phyloP scores from a whole-genome alignment of 805 yeast species.

The Debaryomyces tyrocola region DNA sequence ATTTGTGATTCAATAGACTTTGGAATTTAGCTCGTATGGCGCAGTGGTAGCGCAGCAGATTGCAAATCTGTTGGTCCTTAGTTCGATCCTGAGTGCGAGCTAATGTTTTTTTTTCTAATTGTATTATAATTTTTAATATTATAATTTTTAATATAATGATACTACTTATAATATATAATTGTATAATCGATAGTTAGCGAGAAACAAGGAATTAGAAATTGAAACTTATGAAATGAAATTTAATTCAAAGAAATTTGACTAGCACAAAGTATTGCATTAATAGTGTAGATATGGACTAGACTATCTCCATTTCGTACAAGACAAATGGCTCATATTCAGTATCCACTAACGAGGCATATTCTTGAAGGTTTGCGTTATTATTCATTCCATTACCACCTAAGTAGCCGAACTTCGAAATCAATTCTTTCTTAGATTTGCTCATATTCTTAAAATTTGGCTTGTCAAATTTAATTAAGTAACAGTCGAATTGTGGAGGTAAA shows the following conservation, averaged over 20 bases:
- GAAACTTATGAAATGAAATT: background rate
- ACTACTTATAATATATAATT: background rate
- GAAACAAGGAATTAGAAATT: background rate
- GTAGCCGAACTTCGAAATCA: slow-evolving; percentile 78
- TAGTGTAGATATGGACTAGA: slow-evolving; percentile 12
- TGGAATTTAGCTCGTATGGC: slow-evolving; percentile 57
- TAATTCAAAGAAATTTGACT: no score
- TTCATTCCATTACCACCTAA: slow-evolving; percentile 88
- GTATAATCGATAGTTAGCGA: background rate
- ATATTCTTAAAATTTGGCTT: slow-evolving; percentile 34
- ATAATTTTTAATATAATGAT: no score
- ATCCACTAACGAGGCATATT: slow-evolving; percentile 90
- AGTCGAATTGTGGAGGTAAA: slow-evolving; percentile 85
- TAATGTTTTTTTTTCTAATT: slow-evolving; percentile 32
- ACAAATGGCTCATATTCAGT: slow-evolving; percentile 97
- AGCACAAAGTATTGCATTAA: background rate
- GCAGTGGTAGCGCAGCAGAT: slow-evolving; percentile 99
- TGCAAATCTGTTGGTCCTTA: slow-evolving; percentile 98
- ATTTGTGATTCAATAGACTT: no score
- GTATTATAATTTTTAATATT: background rate
- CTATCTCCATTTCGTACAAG: slow-evolving; percentile 54
- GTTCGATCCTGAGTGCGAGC: slow-evolving; percentile 96
- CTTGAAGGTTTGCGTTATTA: slow-evolving; percentile 70
- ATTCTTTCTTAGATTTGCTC: slow-evolving; percentile 63
- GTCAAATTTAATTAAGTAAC: slow-evolving; percentile 47